Evolutionary conservation across 495 filamentous ascomycete species (phyloP).

Genomic region (Neurospora sp.): DNA sequence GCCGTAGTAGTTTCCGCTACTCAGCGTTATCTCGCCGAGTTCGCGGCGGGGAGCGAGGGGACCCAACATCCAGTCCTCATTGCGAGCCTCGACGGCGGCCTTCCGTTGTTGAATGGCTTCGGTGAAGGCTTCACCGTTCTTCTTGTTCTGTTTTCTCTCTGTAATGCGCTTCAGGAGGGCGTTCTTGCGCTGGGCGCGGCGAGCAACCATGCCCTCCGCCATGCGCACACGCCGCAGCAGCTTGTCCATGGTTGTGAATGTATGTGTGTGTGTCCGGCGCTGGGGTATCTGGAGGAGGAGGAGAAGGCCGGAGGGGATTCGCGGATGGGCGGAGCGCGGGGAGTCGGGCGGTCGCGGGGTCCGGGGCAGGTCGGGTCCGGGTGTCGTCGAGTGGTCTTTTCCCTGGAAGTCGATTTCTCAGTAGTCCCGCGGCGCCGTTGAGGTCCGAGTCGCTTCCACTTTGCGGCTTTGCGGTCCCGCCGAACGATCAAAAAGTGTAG

Average conservation of each 20-base stretch:
- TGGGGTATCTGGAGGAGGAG: neutral
- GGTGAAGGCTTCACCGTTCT: neutral
- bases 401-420: neutral
- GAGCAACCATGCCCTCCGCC: constrained; percentile 53
- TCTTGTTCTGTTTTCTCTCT: constrained; percentile 25
- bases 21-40: constrained; percentile 37
- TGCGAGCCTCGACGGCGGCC: constrained; percentile 23
- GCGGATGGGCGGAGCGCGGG: neutral
- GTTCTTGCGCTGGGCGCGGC: constrained; percentile 30
- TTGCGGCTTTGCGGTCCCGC: neutral
- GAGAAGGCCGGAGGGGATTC: neutral
- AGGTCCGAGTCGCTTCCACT: neutral
- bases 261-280: constrained; percentile 1
- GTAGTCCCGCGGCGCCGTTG: neutral
- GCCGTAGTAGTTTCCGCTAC: constrained; percentile 13
- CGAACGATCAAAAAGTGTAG: neutral
- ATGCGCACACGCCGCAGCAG: constrained; percentile 57
- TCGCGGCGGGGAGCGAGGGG: constrained; percentile 66
- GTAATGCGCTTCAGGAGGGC: constrained; percentile 21
- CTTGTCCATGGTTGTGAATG: constrained; percentile 55
- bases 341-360: neutral
- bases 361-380: neutral
- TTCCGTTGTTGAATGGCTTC: constrained; percentile 12
- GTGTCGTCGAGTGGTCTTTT: neutral
- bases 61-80: constrained; percentile 68